Conservation (phyloP, 1,139 yeast genomes). For the Candida sp. region DNA sequence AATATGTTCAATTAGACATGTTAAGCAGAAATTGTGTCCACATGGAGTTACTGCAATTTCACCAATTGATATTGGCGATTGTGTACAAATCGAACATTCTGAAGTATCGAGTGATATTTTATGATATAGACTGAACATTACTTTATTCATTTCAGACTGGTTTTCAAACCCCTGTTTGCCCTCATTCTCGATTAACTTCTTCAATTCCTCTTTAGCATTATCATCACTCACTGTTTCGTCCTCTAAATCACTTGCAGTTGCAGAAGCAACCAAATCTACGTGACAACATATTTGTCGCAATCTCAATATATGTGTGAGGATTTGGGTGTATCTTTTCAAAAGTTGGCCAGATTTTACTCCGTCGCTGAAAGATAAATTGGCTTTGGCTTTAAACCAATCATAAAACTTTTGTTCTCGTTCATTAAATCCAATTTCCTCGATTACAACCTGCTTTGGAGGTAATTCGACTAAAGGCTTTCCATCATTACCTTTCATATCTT, state of each 20-base stretch:
- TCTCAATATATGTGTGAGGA: conserved; percentile 78
- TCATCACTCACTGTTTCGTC: conserved; percentile 19
- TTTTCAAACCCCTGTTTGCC: conserved; percentile 25
- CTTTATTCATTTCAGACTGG: conserved; percentile 26
- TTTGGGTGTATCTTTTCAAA: conserved; percentile 72
- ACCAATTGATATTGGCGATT: conserved; percentile 52
- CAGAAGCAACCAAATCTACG: conserved; percentile 53
- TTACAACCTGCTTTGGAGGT: conserved; percentile 71
- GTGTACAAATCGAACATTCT: conserved; percentile 86
- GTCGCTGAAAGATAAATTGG: conserved; percentile 63
- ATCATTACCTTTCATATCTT: conserved; percentile 70
- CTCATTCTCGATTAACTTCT: conserved; percentile 11
- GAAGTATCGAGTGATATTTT: conserved; percentile 39
- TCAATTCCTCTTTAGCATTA: conserved; percentile 12
- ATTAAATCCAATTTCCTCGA: conserved; percentile 66
- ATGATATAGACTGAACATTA: conserved; percentile 22
- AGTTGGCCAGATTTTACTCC: conserved; percentile 66
- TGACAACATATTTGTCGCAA: conserved; percentile 91
- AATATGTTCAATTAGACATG: conserved; percentile 72
- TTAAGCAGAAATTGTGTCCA: conserved; percentile 75
- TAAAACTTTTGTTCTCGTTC: conserved; percentile 67
- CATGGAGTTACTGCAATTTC: conserved; percentile 73
- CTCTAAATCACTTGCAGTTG: conserved; percentile 39
- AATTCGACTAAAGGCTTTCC: conserved; percentile 76
- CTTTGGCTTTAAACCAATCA: conserved; percentile 65